Conservation (phyloP, 2,329 filamentous ascomycete species). For the Trichophyton schoenleinii region DNA sequence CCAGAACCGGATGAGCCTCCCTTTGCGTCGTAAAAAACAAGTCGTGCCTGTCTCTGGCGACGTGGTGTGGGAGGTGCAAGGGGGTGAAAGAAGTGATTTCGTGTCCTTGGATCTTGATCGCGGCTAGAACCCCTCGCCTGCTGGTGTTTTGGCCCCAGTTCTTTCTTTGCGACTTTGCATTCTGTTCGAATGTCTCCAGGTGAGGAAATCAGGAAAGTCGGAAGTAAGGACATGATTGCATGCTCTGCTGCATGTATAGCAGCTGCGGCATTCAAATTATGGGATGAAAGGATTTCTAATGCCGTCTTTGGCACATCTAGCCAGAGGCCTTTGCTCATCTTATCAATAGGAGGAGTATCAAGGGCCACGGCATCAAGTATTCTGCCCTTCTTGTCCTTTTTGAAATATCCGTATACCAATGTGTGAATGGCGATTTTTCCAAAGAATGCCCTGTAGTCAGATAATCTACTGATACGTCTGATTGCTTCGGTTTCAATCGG, state of each 20-base stretch:
- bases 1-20: constrained; percentile 73
- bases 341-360: constrained; percentile 80
- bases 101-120: neutral
- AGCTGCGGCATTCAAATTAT: constrained; percentile 67
- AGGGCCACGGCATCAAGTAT: constrained; percentile 88
- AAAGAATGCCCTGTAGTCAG: constrained; percentile 62
- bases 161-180: constrained; percentile 80
- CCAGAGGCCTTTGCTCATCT: constrained; percentile 86
- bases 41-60: constrained; percentile 70
- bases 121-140: neutral
- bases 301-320: constrained; percentile 73
- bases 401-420: constrained; percentile 93
- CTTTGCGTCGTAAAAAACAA: constrained; percentile 93
- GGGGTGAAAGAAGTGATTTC: constrained; percentile 11
- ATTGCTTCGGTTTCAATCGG: constrained; percentile 85
- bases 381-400: constrained; percentile 72
- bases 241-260: constrained; percentile 94
- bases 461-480: constrained; percentile 50
- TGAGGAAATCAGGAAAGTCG: constrained; percentile 79
- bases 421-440: constrained; percentile 76
- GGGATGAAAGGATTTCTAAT: constrained; percentile 61
- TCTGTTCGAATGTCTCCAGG: constrained; percentile 89
- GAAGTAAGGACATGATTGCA: constrained; percentile 72
- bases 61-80: constrained; percentile 24
- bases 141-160: constrained; percentile 41